phyloP scores from a whole-genome alignment of 2,329 filamentous ascomycete genomes.

The Rhynchosporium agropyri region DNA sequence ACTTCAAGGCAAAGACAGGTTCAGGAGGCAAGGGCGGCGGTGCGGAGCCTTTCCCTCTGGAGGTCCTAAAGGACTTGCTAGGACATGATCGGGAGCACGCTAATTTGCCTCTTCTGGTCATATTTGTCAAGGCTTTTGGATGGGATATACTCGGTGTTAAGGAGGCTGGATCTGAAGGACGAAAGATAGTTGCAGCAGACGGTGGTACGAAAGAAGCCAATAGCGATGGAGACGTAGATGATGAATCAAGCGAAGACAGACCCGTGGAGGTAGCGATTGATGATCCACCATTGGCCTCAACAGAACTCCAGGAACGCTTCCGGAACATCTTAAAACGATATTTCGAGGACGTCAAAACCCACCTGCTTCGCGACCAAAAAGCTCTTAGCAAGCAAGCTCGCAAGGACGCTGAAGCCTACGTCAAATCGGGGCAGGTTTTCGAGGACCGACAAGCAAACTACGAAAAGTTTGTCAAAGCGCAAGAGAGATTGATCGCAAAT shows the following conservation, averaged over 20 bases:
- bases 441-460: constrained; percentile 96
- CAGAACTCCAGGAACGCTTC: constrained; percentile 83
- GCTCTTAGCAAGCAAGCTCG: constrained; percentile 83
- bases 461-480: constrained; percentile 88
- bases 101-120: constrained; percentile 87
- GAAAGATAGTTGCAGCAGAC: constrained; percentile 82
- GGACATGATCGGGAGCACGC: constrained; percentile 90
- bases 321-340: constrained; percentile 83
- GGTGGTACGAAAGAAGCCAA: constrained; percentile 59
- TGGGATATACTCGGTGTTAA: constrained; percentile 93
- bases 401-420: constrained; percentile 96
- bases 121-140: constrained; percentile 94
- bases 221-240: constrained; percentile 48
- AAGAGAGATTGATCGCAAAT: constrained; percentile 88
- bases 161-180: constrained; percentile 70
- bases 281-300: constrained; percentile 73
- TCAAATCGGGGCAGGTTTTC: constrained; percentile 97
- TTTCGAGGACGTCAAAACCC: constrained; percentile 88
- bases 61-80: constrained; percentile 95
- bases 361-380: constrained; percentile 90
- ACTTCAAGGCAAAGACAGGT: constrained; percentile 57
- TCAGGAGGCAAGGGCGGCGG: constrained; percentile 64
- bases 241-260: constrained; percentile 55
- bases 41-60: constrained; percentile 90
- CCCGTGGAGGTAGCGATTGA: constrained; percentile 50